These are phyloP conservation scores for Knufia petricola DNA, from an alignment of 2,329 filamentous ascomycete genomes.

Conservation along the genomic window DNA sequence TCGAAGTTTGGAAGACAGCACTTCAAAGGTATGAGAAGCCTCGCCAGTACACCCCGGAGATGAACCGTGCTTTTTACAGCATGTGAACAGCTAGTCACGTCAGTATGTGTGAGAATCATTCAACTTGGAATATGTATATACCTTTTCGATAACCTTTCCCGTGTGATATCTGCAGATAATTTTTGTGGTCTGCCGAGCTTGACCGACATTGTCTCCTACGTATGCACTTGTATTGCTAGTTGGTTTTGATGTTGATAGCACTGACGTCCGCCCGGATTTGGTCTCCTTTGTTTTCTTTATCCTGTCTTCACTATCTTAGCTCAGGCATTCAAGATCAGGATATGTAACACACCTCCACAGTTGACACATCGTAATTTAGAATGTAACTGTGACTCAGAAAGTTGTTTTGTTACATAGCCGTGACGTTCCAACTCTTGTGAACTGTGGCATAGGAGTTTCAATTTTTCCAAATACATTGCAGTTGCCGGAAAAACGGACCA, in stretches of 20 bases:
- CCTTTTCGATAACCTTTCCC: background rate
- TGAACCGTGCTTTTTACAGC: background rate
- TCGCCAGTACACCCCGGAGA: background rate
- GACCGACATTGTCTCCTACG: background rate
- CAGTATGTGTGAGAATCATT: conserved; percentile 1
- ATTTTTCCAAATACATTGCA: conserved; percentile 7
- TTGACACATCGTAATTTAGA: conserved; percentile 12
- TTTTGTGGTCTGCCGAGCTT: conserved; percentile 1
- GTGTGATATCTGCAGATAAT: background rate
- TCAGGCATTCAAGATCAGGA: background rate
- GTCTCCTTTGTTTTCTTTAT: background rate
- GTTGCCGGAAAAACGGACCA: conserved; percentile 13
- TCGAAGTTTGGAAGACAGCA: background rate
- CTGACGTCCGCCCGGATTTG: background rate
- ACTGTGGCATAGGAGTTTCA: conserved; percentile 14
- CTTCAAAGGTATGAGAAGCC: conserved; percentile 2
- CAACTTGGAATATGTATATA: background rate
- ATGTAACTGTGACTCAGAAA: conserved; percentile 10
- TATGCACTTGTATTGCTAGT: background rate
- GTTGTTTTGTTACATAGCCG: conserved; percentile 15
- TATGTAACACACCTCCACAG: conserved; percentile 6
- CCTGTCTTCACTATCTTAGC: conserved; percentile 1
- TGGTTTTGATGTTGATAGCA: background rate
- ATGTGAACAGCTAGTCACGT: background rate
- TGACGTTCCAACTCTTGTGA: conserved; percentile 6